Percentiles rank a stretch among this genome's conserved stretches.
Conservation (phyloP, 805 yeast genomes). For the Candida easanensis region DNA sequence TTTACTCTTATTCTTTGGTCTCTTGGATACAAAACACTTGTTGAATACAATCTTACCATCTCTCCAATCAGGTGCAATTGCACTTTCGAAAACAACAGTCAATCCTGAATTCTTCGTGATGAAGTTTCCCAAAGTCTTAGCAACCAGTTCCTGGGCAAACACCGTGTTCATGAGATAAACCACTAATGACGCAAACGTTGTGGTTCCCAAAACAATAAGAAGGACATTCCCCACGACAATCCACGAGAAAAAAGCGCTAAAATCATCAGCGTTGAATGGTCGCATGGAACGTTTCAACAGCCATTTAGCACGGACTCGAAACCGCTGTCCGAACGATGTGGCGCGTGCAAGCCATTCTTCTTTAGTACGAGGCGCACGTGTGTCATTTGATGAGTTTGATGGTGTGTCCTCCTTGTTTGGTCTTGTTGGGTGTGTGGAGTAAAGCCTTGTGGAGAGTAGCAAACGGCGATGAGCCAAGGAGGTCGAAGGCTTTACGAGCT, state of each 20-base stretch:
- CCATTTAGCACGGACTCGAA: constrained; percentile 64
- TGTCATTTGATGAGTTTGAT: neutral
- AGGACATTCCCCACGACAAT: constrained; percentile 82
- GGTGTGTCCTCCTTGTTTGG: no score
- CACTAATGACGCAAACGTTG: constrained; percentile 83
- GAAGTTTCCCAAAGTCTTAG: constrained; percentile 74
- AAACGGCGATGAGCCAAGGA: neutral
- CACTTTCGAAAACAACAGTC: constrained; percentile 85
- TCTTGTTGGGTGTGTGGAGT: neutral
- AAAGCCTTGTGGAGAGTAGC: neutral
- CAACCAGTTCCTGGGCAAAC: constrained; percentile 69
- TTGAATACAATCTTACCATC: constrained; percentile 81
- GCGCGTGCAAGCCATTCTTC: constrained; percentile 45
- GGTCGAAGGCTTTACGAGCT: neutral
- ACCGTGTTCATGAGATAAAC: constrained; percentile 66
- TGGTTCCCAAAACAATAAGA: constrained; percentile 80
- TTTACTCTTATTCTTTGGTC: constrained; percentile 59
- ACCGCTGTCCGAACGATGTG: constrained; percentile 36
- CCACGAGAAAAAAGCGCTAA: constrained; percentile 90
- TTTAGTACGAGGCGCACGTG: constrained; percentile 22
- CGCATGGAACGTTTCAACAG: constrained; percentile 67
- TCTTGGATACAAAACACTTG: constrained; percentile 79
- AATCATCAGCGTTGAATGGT: constrained; percentile 90
- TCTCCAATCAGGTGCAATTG: constrained; percentile 92
- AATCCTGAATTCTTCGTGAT: constrained; percentile 81